These are phyloP conservation scores for Gastrolobium bilobum DNA, from an alignment of 306 rosid species.

Conservation along the genomic window DNA sequence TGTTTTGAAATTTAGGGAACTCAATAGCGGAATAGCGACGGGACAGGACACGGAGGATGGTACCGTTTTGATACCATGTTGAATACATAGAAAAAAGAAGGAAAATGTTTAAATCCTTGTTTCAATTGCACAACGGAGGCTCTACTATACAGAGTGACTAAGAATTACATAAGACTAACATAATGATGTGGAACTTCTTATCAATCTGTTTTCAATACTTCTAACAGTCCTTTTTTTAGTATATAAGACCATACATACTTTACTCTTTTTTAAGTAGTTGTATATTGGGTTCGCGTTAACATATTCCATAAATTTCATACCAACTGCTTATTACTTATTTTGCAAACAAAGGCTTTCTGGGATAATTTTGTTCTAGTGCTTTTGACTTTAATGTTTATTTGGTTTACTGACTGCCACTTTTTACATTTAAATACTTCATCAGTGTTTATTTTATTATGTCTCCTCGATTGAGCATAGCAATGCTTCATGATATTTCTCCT, in stretches of 20 bases:
- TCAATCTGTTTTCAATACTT: no score
- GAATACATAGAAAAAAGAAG: no score
- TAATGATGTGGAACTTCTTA: no score
- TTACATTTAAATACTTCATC: conserved; percentile 1
- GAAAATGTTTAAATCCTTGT: no score
- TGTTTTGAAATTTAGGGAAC: no score
- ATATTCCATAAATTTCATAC: background rate
- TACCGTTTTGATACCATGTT: no score
- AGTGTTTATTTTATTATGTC: conserved; percentile 11
- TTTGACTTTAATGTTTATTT: conserved; percentile 14
- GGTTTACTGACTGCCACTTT: background rate
- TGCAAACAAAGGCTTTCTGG: conserved; percentile 1
- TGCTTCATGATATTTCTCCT: conserved; percentile 30
- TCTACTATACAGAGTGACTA: no score
- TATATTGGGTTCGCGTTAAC: conserved; percentile 1
- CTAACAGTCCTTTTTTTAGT: background rate
- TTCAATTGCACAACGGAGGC: no score
- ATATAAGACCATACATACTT: background rate
- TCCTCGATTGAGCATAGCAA: background rate
- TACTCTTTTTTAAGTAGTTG: background rate
- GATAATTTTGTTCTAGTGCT: conserved; percentile 1
- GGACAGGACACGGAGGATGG: no score
- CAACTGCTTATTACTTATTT: background rate
- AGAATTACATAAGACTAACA: no score
- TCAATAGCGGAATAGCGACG: no score